Percentiles rank a stretch among this genome's conserved stretches.
These are phyloP conservation scores for Penicillium macrosclerotiorum DNA, from an alignment of 495 filamentous ascomycete species.

Conservation along the genomic window DNA sequence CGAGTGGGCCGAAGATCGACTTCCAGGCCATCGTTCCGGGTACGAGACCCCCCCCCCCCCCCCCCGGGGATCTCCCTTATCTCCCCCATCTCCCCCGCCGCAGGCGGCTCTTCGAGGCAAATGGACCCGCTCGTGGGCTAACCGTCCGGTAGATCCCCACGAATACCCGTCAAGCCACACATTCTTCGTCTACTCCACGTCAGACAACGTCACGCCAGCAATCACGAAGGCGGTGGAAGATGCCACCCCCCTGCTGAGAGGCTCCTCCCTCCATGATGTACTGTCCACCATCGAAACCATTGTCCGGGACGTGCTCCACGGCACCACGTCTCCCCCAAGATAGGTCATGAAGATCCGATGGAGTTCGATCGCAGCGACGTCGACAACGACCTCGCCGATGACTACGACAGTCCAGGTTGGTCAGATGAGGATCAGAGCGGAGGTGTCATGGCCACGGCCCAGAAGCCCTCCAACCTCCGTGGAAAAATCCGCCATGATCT, in stretches of 20 bases:
- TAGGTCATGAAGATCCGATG: not conserved
- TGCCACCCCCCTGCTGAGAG: constrained; percentile 18
- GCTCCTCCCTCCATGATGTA: constrained; percentile 29
- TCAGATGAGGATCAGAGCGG: constrained; percentile 37
- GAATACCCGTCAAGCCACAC: constrained; percentile 64
- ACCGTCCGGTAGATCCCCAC: constrained; percentile 45
- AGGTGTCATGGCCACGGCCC: constrained; percentile 26
- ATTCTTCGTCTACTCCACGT: constrained; percentile 58
- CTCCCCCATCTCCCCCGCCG: not conserved
- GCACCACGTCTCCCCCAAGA: constrained; percentile 9
- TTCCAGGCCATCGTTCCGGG: constrained; percentile 56
- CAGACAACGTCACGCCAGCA: constrained; percentile 43
- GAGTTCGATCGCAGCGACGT: constrained; percentile 2
- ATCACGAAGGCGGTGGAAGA: constrained; percentile 49
- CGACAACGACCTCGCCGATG: constrained; percentile 11
- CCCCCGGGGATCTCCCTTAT: not conserved
- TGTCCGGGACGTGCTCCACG: constrained; percentile 31
- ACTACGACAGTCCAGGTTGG: constrained; percentile 26
- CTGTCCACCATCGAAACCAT: constrained; percentile 38
- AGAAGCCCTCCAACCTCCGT: constrained; percentile 15
- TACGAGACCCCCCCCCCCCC: constrained; percentile 26
- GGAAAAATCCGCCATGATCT: constrained; percentile 62
- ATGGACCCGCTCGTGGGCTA: constrained; percentile 1
- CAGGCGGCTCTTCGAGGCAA: not conserved
- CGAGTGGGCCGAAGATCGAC: constrained; percentile 29